phyloP scores from a whole-genome alignment of 306 rosid species.

The Betula pendula region DNA sequence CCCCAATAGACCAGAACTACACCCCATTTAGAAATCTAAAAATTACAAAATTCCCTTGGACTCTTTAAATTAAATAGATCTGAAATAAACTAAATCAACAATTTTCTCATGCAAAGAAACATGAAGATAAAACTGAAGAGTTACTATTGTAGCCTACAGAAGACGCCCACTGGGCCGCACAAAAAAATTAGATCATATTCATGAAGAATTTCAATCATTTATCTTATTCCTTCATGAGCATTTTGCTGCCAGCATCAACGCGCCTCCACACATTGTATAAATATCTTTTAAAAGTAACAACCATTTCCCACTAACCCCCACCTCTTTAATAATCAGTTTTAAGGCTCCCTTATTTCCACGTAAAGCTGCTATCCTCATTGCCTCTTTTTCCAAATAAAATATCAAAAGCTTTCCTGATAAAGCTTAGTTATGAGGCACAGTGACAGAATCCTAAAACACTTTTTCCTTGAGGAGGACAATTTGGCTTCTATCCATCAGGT shows the following conservation, averaged over 20 bases:
- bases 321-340: neutral
- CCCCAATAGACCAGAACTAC: neutral
- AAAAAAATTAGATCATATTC: neutral
- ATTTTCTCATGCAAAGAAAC: too few species aligned
- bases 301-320: neutral
- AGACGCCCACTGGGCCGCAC: neutral
- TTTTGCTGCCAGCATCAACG: neutral
- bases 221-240: neutral
- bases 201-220: too few species aligned
- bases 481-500: neutral
- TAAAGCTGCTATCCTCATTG: neutral
- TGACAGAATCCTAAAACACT: neutral
- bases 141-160: neutral
- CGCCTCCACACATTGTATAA: neutral
- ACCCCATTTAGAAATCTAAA: neutral
- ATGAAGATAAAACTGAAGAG: too few species aligned
- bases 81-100: neutral
- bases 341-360: neutral
- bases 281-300: neutral
- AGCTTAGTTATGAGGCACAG: neutral
- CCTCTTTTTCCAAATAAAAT: neutral
- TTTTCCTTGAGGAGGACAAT: neutral
- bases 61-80: neutral
- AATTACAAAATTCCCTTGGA: too few species aligned
- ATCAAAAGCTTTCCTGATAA: neutral